Evolutionary conservation across 805 yeast species (phyloP).

Genomic region (Cyberlindnera mycetangii): DNA sequence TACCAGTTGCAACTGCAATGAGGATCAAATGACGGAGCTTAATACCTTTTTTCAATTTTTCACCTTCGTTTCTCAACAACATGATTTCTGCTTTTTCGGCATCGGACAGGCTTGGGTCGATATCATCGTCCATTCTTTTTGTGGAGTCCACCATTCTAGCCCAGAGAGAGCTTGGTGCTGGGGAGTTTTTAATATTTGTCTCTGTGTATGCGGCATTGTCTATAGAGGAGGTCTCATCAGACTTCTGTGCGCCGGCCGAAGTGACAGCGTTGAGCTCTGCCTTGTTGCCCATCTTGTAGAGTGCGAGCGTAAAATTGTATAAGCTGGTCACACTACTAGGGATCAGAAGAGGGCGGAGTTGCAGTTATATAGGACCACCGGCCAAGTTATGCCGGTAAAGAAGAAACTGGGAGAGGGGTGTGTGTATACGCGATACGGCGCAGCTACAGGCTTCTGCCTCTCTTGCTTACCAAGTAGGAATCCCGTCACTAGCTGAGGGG

Average conservation of each 20-base stretch:
- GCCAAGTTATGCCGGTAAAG: too few relatives aligned
- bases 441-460: too few relatives aligned
- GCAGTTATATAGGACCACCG: background rate
- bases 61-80: slow-evolving; percentile 26
- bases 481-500: too few relatives aligned
- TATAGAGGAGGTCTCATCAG: slow-evolving; percentile 21
- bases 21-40: slow-evolving; percentile 59
- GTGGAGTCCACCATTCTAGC: slow-evolving; percentile 32
- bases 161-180: slow-evolving; percentile 23
- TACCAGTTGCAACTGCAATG: slow-evolving; percentile 74
- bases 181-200: slow-evolving; percentile 6
- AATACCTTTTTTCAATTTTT: slow-evolving; percentile 36
- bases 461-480: too few relatives aligned
- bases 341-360: background rate
- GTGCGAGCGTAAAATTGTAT: background rate
- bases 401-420: too few relatives aligned
- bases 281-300: slow-evolving; percentile 11
- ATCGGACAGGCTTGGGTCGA: slow-evolving; percentile 38
- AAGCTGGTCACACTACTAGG: background rate
- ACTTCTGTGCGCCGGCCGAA: slow-evolving; percentile 15
- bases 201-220: slow-evolving; percentile 24
- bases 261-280: slow-evolving; percentile 8
- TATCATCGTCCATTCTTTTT: slow-evolving; percentile 31
- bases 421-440: too few relatives aligned
- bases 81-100: slow-evolving; percentile 36